phyloP scores from a whole-genome alignment of 2,329 filamentous ascomycete genomes.

The Ascochyta koolunga region DNA sequence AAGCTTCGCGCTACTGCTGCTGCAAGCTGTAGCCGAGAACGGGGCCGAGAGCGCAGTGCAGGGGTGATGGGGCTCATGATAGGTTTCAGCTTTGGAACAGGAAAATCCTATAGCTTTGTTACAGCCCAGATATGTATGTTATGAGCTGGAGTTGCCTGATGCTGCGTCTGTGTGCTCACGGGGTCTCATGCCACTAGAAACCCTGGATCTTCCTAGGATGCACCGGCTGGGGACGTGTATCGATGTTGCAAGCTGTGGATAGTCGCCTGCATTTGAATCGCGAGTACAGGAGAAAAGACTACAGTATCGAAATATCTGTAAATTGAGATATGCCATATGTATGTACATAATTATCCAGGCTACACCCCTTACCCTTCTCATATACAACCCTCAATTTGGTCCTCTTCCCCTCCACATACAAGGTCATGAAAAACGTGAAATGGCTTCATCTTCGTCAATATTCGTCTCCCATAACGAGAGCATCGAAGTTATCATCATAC shows the following conservation, averaged over 20 bases:
- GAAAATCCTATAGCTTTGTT: not conserved
- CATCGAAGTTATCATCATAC: not conserved
- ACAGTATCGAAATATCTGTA: not conserved
- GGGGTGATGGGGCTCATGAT: not conserved
- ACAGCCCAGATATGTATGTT: not conserved
- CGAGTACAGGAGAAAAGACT: not conserved
- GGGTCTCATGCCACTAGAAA: conserved; percentile 4
- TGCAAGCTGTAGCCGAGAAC: not conserved
- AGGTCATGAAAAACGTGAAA: conserved; percentile 10
- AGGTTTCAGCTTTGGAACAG: not conserved
- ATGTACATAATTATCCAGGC: conserved; percentile 10
- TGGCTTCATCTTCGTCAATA: conserved; percentile 3
- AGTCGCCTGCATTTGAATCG: not conserved
- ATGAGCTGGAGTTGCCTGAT: no score
- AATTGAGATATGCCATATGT: conserved; percentile 5
- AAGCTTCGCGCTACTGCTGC: conserved; percentile 22
- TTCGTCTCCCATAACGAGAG: not conserved
- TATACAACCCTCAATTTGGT: conserved; percentile 10
- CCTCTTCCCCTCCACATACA: not conserved
- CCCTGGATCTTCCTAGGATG: not conserved
- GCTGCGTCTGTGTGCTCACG: not conserved
- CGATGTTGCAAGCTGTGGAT: not conserved
- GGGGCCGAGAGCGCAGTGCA: conserved; percentile 2
- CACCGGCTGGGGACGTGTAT: no score
- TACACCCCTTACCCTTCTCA: not conserved